Evolutionary conservation across 176 grass and related monocot species (phyloP), one percentile per base, ranked within the genome.

Genomic region (Puya raimondii): DNA sequence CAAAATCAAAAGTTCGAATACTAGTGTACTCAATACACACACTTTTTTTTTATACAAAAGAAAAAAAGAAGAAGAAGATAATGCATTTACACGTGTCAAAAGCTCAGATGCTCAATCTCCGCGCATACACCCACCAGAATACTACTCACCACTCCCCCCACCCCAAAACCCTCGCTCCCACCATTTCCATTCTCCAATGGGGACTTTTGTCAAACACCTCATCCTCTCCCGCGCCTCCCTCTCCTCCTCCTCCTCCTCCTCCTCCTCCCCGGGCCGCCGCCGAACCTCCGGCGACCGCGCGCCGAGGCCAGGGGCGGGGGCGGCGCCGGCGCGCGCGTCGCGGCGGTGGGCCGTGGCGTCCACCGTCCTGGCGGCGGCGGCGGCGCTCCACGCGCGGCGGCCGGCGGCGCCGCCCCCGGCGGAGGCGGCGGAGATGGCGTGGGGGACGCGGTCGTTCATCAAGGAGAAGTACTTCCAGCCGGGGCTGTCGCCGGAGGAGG

Each of bases 391-490:
- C 7, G 75, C 76, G 17, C 79, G 80, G 13, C 78, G 84, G 20
- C 71, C 81, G 1, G 78, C 76, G 1, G 73, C 79, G 2, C 79
- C 84, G 0, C 78, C 76, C 21, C 16, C 84, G 64, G 73, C 78
- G 22, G 81, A 76, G 33, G 85, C 88, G 1, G 57, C 80, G 1
- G 67, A 42, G 33, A 14, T 75, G 53, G 33, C 65, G 2, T 96
- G 92, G 92, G 92, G 88, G 63, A 96, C 92, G 12, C 49, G 79
- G 69, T 96, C 88, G 8, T 96, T 87, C 81, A 47, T 89, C 6
- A 58, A 76, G 65, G 93, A 96, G 81, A 80, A 85, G 74, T 92
- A 81, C 86, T 96, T 96, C 76, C 78, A 86, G 59, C 86, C 86
- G 10, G 68, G 74, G 9, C 73, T 96, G 53, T 75, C 81, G 11